phyloP scores from a whole-genome alignment of 352 stramenopile species.

The Thraustotheca clavata region DNA sequence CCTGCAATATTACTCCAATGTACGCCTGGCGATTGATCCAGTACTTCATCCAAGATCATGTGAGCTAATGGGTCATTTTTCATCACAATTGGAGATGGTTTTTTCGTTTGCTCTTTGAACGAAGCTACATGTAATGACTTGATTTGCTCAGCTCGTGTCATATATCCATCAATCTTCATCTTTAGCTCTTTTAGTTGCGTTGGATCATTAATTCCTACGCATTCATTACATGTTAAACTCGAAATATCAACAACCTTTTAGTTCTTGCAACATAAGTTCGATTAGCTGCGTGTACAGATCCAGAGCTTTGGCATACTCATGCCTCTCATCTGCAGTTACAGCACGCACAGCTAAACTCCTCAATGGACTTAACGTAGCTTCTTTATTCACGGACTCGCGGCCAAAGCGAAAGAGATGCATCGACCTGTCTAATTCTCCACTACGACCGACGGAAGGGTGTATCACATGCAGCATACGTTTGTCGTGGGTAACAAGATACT shows the following conservation, averaged over 20 bases:
- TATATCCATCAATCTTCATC: slow-evolving; percentile 72
- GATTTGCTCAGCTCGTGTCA: slow-evolving; percentile 61
- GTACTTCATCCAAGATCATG: slow-evolving; percentile 74
- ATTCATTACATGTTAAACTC: neutral
- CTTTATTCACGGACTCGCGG: neutral
- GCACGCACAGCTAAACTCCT: slow-evolving; percentile 22
- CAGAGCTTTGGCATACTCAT: slow-evolving; percentile 40
- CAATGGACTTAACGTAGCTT: neutral
- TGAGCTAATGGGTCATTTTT: slow-evolving; percentile 54
- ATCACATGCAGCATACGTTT: neutral
- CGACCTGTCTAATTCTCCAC: no score
- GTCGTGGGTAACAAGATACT: neutral
- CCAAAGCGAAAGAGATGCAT: slow-evolving; percentile 11
- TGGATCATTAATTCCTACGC: slow-evolving; percentile 22
- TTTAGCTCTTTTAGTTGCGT: slow-evolving; percentile 27
- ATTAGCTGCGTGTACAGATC: slow-evolving; percentile 66
- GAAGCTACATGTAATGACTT: slow-evolving; percentile 27
- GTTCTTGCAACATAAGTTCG: slow-evolving; percentile 57
- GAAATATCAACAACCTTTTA: slow-evolving; percentile 33
- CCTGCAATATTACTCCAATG: slow-evolving; percentile 79
- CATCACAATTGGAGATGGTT: slow-evolving; percentile 16
- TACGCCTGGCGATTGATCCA: slow-evolving; percentile 69
- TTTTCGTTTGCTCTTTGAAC: neutral
- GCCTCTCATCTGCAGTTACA: slow-evolving; percentile 41
- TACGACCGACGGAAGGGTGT: neutral